Conservation (phyloP, 2,329 filamentous ascomycete genomes). For the Aureobasidium sp. region DNA sequence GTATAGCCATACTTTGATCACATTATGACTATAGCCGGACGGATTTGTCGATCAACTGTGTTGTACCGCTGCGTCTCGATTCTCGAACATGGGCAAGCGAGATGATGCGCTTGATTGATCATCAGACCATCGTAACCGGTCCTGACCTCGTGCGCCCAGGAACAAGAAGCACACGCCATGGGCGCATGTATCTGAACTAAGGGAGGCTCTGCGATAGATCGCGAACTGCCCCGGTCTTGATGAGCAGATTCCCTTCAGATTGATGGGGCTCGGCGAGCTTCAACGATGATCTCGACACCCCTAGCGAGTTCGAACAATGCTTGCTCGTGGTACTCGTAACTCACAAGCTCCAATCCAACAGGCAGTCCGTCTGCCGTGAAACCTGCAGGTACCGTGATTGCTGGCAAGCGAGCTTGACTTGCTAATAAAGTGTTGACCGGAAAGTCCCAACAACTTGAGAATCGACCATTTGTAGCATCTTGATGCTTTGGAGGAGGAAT, state of each 20-base stretch:
- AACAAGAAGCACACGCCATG: too few relatives aligned
- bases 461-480: slow-evolving; percentile 3
- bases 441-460: background rate
- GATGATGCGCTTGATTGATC: background rate
- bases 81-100: background rate
- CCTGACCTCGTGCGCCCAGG: too few relatives aligned
- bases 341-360: slow-evolving; percentile 9
- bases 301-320: background rate
- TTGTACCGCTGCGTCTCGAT: too few relatives aligned
- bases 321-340: slow-evolving; percentile 5
- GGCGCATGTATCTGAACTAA: too few relatives aligned
- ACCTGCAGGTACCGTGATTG: slow-evolving; percentile 8
- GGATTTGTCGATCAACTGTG: background rate
- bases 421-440: slow-evolving; percentile 9
- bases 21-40: background rate
- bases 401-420: background rate
- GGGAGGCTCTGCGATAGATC: too few relatives aligned
- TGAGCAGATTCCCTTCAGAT: background rate
- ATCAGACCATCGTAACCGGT: background rate
- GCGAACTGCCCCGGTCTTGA: too few relatives aligned
- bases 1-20: background rate
- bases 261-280: background rate
- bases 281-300: background rate
- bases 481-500: slow-evolving; percentile 11
- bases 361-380: slow-evolving; percentile 4